Evolutionary conservation across 257 asterid genomes (phyloP), one percentile per base, ranked within the genome.

Genomic region (Nicotiana sylvestris): DNA sequence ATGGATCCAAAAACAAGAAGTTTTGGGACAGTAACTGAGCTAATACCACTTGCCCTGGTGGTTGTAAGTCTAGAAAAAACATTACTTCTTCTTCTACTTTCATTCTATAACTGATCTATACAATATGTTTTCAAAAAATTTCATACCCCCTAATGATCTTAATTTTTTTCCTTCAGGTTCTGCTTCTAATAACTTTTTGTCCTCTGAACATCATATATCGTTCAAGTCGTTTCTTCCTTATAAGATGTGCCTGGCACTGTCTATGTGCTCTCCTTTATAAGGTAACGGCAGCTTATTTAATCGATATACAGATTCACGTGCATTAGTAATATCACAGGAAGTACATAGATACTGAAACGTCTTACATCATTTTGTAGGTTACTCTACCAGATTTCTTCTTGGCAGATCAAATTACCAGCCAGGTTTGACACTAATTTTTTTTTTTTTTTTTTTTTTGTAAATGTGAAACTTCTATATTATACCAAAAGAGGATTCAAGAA

Each of bases 391-490:
- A 94, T 87, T 93, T 93, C 86, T 88, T 94, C 93, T 88, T 94
- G 89, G 96, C 94, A n/a, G 98, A 95, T 87, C 97, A 93, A 90
- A 84, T 95, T 65, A 95, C 98, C 18, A 95, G 98, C 91, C 98
- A 95, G 98, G 98, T 93, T 16, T 21, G 85, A 30, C 46, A 21
- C 69, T 9, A 29, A 56, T 61, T 81, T 76, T 64, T 76, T 55
- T 33, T 0, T 0, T 16, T 35, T 18, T 57, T n/a, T n/a, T n/a
- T n/a, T 21, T 21, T 21, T 21, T 21, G 21, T 21, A 21, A 21
- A 21, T 21, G 21, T 21, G 21, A 21, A 21, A 21, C 21, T 21
- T 21, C 21, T 21, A 21, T 21, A 21, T 21, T 21, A 21, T 21
- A 21, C 21, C 21, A 21, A 21, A 21, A 21, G 21, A 21, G 21